Evolutionary conservation across 805 yeast genomes (phyloP).

Genomic region (Hyphopichia homilentoma): DNA sequence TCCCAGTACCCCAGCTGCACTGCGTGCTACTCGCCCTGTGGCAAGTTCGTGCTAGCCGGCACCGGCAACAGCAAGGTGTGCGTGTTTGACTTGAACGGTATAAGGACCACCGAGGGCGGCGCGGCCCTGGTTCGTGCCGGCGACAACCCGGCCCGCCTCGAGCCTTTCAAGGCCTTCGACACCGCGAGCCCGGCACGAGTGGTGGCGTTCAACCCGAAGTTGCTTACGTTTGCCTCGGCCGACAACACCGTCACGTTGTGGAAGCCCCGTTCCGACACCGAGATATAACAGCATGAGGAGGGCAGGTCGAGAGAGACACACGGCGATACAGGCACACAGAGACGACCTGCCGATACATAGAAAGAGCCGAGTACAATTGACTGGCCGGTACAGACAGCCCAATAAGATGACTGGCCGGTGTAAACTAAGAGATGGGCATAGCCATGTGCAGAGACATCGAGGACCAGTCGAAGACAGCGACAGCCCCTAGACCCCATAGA

Average conservation of each 20-base stretch:
- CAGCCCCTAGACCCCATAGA: too few species aligned
- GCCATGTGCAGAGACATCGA: too few species aligned
- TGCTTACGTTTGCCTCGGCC: slow-evolving; percentile 61
- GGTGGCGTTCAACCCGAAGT: slow-evolving; percentile 58
- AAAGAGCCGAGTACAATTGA: too few species aligned
- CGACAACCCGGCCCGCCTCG: slow-evolving; percentile 17
- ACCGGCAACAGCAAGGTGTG: slow-evolving; percentile 19
- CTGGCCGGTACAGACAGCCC: too few species aligned
- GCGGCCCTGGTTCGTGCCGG: slow-evolving; percentile 10
- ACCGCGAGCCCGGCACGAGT: slow-evolving; percentile 40
- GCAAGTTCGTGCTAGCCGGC: slow-evolving; percentile 35
- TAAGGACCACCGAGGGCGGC: slow-evolving; percentile 19
- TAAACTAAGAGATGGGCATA: too few species aligned
- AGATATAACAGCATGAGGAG: too few species aligned
- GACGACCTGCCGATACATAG: too few species aligned
- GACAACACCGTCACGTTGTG: slow-evolving; percentile 43
- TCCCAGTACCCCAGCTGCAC: slow-evolving; percentile 34
- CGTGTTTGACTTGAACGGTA: slow-evolving; percentile 24
- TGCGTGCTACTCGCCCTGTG: slow-evolving; percentile 38
- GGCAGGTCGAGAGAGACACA: too few species aligned
- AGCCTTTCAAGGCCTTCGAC: slow-evolving; percentile 20
- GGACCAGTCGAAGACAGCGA: too few species aligned
- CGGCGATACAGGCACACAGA: too few species aligned
- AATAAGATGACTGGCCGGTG: too few species aligned
- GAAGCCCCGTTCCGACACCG: slow-evolving; percentile 21